Evolutionary conservation across 495 filamentous ascomycete species (phyloP).

Genomic region (Annulohypoxylon maeteangense): DNA sequence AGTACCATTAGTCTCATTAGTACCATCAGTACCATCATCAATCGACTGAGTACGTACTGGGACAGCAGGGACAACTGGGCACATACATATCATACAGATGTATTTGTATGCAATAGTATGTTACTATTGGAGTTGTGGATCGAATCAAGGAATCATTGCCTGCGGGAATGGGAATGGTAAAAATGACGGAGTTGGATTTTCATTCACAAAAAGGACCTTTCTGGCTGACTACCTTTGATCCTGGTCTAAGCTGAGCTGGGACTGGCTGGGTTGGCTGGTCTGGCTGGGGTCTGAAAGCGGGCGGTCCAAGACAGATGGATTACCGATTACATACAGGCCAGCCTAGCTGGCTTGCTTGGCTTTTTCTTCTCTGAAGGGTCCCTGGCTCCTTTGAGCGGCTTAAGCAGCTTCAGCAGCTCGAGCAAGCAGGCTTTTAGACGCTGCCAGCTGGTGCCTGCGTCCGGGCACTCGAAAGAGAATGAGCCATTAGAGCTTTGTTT

Average conservation of each 20-base stretch:
- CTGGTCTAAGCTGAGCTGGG: slow-evolving; percentile 15
- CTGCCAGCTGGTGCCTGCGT: slow-evolving; percentile 27
- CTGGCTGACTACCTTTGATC: not conserved
- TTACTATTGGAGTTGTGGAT: slow-evolving; percentile 16
- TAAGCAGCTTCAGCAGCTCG: not conserved
- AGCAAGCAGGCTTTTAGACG: slow-evolving; percentile 15
- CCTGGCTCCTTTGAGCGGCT: not conserved
- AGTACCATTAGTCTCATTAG: not conserved
- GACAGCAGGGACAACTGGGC: not conserved
- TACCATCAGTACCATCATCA: not conserved
- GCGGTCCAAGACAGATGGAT: slow-evolving; percentile 22
- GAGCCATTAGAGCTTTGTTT: slow-evolving; percentile 5
- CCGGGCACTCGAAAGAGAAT: slow-evolving; percentile 15
- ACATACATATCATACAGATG: not conserved
- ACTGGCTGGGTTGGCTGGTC: not conserved
- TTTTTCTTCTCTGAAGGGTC: slow-evolving; percentile 8
- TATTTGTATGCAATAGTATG: slow-evolving; percentile 8
- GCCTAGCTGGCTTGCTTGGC: slow-evolving; percentile 31
- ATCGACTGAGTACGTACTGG: not conserved
- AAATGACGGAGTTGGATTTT: not conserved
- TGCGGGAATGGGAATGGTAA: not conserved
- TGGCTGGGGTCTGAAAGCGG: slow-evolving; percentile 8
- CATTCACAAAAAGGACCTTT: slow-evolving; percentile 7
- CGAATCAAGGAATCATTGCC: slow-evolving; percentile 17
- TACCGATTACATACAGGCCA: slow-evolving; percentile 8